A percentile compares a stretch with the other conserved stretches of the same genome.
phyloP scores from a whole-genome alignment of 1,284 basidiomycete species.

The Macrocybe sp. region DNA sequence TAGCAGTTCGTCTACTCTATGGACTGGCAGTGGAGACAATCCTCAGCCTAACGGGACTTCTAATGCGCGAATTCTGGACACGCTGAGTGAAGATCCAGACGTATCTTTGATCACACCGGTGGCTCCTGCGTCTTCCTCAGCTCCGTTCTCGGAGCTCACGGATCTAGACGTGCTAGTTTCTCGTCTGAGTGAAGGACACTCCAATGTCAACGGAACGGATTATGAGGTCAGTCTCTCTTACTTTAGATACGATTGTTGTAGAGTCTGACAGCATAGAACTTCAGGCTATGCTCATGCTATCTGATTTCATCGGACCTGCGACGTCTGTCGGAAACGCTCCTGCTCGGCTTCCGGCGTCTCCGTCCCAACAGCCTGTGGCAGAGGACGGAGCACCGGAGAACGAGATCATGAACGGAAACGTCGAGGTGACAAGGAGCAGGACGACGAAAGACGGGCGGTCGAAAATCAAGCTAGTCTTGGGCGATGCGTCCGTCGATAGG shows the following conservation, averaged over 20 bases:
- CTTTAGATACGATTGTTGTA: neutral
- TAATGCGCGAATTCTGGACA: slow-evolving; percentile 15
- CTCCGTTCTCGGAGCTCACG: slow-evolving; percentile 41
- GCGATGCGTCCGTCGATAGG: slow-evolving; percentile 71
- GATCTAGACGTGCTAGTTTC: slow-evolving; percentile 60
- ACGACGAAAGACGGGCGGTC: slow-evolving; percentile 66
- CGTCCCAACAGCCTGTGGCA: slow-evolving; percentile 7
- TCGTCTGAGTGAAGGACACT: slow-evolving; percentile 38
- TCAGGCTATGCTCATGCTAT: slow-evolving; percentile 53
- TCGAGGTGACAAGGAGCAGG: slow-evolving; percentile 65
- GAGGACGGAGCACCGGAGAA: slow-evolving; percentile 3
- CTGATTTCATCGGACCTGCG: slow-evolving; percentile 60
- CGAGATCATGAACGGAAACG: slow-evolving; percentile 46
- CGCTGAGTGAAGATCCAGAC: slow-evolving; percentile 2
- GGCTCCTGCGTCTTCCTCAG: slow-evolving; percentile 4
- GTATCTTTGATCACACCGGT: slow-evolving; percentile 2
- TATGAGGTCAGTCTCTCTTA: slow-evolving; percentile 49
- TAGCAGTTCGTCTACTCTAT: neutral
- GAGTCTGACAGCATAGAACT: slow-evolving; percentile 1
- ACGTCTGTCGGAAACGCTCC: slow-evolving; percentile 18
- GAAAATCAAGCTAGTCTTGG: slow-evolving; percentile 70
- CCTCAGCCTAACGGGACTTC: slow-evolving; percentile 7
- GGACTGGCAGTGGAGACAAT: neutral
- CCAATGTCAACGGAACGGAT: slow-evolving; percentile 32
- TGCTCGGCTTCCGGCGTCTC: slow-evolving; percentile 10